Base-by-base conservation (phyloP, 371 early-diverging fungal species). In the Phascolomyces articulosus region DNA sequence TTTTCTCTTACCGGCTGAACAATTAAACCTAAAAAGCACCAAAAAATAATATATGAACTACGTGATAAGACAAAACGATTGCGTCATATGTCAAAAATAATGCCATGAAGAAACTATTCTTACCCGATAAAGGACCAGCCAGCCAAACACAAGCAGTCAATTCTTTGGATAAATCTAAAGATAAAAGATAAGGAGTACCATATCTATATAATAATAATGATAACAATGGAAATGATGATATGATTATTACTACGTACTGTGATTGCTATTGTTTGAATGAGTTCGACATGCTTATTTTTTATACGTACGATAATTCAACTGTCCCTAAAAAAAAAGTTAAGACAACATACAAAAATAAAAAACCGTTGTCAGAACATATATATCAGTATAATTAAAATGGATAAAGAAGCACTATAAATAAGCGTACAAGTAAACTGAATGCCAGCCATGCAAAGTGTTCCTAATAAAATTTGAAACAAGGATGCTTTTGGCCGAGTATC, bases 61-160 rank as follows among this genome's bases (percentile, higher is more conserved):
- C 40, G 40, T 31, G 20, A 59, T 38, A 24, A 31, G 16, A 53
- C 27, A 3, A 27, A 16, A 1, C 16, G 31, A 23, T 15, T 15
- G 57, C 38, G 26, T 27, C 63, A 55, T 55, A 1, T 21, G 11
- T 27, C 23, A 27, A 18, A 40, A 21, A 40, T 9, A 34, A 31
- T n/a, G n/a, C n/a, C n/a, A n/a, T 3, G 10, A 31, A 24, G 7
- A 26, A n/a, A 23, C 65, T n/a, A 20, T 27, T 26, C 55, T 27
- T 84, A 87, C 89, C 96, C 8, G 92, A 90, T 18, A 94, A 79
- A 3, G 94, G 94, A 3, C 93, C 94, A 4, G 91, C 91, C 20
- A 94, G 74, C 94, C 94, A 94, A 6, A 92, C 80, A 64, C 83
- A 55, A 2, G 87, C 79, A 9, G 91, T 89, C 58, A 89, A 56